Evolutionary conservation across 352 stramenopile species (phyloP), one percentile per base, ranked within the genome.

Genomic region (Pythium folliculosum): DNA sequence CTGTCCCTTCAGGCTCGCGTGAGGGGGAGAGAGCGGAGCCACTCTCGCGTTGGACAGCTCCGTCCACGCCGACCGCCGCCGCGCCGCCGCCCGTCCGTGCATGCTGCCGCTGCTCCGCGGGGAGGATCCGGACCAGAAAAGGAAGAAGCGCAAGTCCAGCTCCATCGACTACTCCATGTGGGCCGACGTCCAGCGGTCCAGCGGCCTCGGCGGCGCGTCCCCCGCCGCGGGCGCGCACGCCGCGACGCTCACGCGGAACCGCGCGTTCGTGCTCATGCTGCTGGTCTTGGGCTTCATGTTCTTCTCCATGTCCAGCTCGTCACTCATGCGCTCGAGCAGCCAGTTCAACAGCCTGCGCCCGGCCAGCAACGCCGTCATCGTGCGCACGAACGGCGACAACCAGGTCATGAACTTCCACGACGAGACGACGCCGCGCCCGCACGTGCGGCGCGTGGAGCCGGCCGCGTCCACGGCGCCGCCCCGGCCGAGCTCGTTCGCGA

Each of bases 131-230:
- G 37, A 64, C 30, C 47, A 64, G 47, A 84, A 64, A 40, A 82
- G 14, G 74, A 93, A 93, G 81, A 93, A 93, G 77, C 84, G 84
- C 66, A 93, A 93, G 81, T 80, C 88, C 51, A 93, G 84, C 63
- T 84, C 78, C 32, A 64, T 88, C 54, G 84, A 85, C n/a, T 65
- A 60, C 44, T 72, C 59, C 68, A 89, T 91, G 82, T 90, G 81
- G 81, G 67, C 70, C 47, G 77, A 88, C 45, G 63, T 38, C 57
- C 65, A 81, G 60, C 40, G 63, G 69, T 70, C 38, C 59, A 67
- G 35, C 47, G 70, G 63, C 67, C 71, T 45, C 59, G 67, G 35
- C 47, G 70, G 60, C 5, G 55, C 54, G 38, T 58, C 71, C 13
- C 68, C 74, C 16, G 60, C 63, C 19, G 57, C 63, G 12, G 63